Conservation (phyloP, 768 basidiomycete species). For the Rubroboletus satanas region DNA sequence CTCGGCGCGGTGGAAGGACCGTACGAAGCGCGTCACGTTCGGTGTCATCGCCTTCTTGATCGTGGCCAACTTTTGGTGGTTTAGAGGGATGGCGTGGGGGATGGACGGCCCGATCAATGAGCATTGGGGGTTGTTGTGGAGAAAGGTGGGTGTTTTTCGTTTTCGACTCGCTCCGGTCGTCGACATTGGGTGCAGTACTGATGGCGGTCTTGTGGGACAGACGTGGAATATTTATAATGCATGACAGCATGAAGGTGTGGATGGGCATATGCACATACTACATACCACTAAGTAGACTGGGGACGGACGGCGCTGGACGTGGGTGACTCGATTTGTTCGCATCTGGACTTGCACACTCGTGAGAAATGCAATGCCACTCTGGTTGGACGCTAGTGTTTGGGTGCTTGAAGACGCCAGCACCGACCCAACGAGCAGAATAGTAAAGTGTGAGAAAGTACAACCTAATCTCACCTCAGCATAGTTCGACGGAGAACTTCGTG, state of each 20-base stretch:
- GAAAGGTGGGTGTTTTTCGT: slow-evolving; percentile 42
- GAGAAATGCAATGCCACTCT: neutral
- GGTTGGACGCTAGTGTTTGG: neutral
- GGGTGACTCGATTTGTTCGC: neutral
- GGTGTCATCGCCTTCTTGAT: slow-evolving; percentile 55
- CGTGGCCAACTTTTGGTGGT: slow-evolving; percentile 91
- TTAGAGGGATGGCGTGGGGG: slow-evolving; percentile 84
- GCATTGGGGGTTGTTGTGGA: slow-evolving; percentile 77
- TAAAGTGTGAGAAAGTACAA: too few species aligned
- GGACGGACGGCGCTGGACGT: neutral
- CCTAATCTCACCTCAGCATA: too few species aligned
- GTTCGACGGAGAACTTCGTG: too few species aligned
- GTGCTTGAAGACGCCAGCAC: neutral
- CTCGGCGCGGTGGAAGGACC: slow-evolving; percentile 58
- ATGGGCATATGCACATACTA: neutral
- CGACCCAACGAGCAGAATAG: too few species aligned
- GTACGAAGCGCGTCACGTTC: slow-evolving; percentile 72
- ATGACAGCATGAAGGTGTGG: neutral
- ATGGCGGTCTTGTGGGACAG: slow-evolving; percentile 12
- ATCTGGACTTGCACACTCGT: too few species aligned
- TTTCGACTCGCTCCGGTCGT: too few species aligned
- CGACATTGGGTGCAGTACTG: neutral
- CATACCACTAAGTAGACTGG: neutral
- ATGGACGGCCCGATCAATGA: slow-evolving; percentile 85
- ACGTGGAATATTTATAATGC: slow-evolving; percentile 24